Evolutionary conservation across 1,139 yeast species (phyloP), one percentile per base, ranked within the genome.

Genomic region (Protomyces inundatus): DNA sequence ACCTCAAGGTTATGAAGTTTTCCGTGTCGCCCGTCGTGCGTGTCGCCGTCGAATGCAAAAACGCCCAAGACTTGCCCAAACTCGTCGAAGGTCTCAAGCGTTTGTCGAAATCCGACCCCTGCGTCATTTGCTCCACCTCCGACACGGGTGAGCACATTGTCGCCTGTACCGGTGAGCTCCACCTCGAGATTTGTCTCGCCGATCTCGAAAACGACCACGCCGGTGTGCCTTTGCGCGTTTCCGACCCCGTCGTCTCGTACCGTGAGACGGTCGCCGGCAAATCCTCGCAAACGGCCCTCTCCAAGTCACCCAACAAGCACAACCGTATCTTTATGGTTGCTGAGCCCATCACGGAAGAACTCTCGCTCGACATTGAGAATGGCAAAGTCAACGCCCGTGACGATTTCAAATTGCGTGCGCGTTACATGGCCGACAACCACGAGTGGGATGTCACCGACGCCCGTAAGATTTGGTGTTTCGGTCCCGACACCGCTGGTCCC

Each of bases 401-500:
- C 76, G 98, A 93, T 84, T 85, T 93, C 90, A 93, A 93, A 87
- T 88, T 89, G 75, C 91, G 98, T 86, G 98, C 98, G 75, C 91
- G 98, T 87, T 77, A 90, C 79, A 84, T 93, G 85, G 98, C 98
- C 77, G 98, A 93, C 80, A 96, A 93, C 80, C 95, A 81, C 87
- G 97, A 93, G 74, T 93, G 98, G 98, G 98, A 93, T 79, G 97
- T 93, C 78, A 85, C 97, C 76, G 98, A 93, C 78, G 98, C 98
- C 82, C 90, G 98, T 88, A 93, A 93, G 95, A 93, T 93, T 79
- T 93, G 98, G 98, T 90, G 97, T 88, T 93, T 93, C 90, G 98
- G 98, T 84, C 98, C 98, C 80, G 98, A 93, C 78, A 61, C 66
- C 36, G 85, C 84, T 80, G 98, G 98, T 83, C 93, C 98, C 77